Percentiles rank a stretch among this genome's conserved stretches.
These are phyloP conservation scores for Fabrea salina DNA, from an alignment of 169 alveolate genomes.

Conservation along the genomic window DNA sequence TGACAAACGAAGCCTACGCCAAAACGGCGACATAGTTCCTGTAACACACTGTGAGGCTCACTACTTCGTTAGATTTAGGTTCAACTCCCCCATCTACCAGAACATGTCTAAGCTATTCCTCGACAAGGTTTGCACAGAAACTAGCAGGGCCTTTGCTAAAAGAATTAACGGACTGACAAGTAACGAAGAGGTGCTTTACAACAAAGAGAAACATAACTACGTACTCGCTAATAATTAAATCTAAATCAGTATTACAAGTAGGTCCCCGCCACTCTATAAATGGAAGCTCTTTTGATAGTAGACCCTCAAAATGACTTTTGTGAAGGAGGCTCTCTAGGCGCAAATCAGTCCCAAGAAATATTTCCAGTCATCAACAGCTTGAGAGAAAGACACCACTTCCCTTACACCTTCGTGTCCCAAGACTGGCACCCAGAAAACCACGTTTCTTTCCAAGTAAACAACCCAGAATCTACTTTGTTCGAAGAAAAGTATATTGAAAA, in stretches of 20 bases:
- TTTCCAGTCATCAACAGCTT: constrained; percentile 57
- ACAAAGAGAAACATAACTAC: neutral
- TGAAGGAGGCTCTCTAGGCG: constrained; percentile 75
- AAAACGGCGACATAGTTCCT: neutral
- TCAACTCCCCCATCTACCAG: neutral
- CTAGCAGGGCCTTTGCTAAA: neutral
- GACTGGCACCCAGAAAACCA: constrained; percentile 75
- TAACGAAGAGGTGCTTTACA: neutral
- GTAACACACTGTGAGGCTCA: neutral
- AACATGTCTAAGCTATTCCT: neutral
- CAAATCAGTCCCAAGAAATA: constrained; percentile 46
- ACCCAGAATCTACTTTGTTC: constrained; percentile 51
- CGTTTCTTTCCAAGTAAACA: constrained; percentile 45
- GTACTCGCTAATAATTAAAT: too few relatives aligned
- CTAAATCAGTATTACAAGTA: too few relatives aligned
- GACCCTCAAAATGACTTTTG: constrained; percentile 80
- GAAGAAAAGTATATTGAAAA: constrained; percentile 6
- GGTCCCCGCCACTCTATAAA: too few relatives aligned
- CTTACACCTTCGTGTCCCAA: constrained; percentile 41
- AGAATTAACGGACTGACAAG: neutral
- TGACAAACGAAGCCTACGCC: neutral
- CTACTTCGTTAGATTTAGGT: constrained; percentile 10
- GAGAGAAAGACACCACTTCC: constrained; percentile 37
- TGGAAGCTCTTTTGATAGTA: constrained; percentile 59
- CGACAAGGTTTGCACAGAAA: neutral